Percentiles rank a stretch among this genome's conserved stretches.
Conservation (phyloP, 495 filamentous ascomycete genomes). For the Penicillium dipodomyicola region DNA sequence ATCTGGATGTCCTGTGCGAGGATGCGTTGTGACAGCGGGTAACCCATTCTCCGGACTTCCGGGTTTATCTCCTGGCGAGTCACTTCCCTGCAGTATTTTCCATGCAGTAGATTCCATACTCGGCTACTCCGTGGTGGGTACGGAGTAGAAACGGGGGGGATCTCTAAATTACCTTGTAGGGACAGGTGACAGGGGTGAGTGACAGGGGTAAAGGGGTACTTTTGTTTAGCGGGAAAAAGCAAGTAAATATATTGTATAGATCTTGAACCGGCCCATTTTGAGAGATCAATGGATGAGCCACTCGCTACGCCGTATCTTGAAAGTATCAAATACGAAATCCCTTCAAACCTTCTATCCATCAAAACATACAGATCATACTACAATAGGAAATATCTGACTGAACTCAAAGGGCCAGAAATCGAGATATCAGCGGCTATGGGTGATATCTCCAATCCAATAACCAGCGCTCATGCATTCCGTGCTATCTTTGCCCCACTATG, state of each 20-base stretch:
- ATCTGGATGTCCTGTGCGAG: neutral
- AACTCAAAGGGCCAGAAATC: neutral
- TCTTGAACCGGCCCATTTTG: neutral
- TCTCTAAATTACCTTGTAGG: neutral
- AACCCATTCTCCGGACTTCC: neutral
- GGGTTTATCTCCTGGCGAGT: neutral
- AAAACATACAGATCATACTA: neutral
- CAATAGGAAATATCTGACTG: no score
- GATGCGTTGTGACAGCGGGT: conserved; percentile 5
- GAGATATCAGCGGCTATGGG: neutral
- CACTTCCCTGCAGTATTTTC: neutral
- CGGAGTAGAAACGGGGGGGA: neutral
- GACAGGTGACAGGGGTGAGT: neutral
- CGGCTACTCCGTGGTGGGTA: neutral
- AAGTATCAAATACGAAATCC: neutral
- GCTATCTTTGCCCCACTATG: neutral
- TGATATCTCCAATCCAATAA: neutral
- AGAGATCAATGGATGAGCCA: neutral
- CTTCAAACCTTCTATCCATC: neutral
- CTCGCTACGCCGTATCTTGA: neutral
- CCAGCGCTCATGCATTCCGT: neutral
- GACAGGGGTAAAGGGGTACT: neutral
- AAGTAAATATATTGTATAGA: neutral
- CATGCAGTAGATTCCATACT: neutral
- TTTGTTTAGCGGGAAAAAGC: neutral